Evolutionary conservation across 768 basidiomycete species (phyloP), one percentile per base, ranked within the genome.

Genomic region (Hydnum rufescens): DNA sequence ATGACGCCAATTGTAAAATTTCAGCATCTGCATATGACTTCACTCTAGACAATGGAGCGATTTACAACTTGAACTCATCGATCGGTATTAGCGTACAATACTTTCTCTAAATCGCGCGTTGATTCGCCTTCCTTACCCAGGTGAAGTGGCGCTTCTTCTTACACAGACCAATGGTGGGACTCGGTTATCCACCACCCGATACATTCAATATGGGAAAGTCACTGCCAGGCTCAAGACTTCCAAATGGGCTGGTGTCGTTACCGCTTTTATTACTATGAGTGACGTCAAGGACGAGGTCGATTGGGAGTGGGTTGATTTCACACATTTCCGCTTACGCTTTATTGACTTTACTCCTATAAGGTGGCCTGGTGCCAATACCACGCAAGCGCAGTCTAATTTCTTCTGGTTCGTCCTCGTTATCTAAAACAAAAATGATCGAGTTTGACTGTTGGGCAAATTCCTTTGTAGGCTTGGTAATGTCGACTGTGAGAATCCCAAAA

Each of bases 381-480:
- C 73, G 1, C 60, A 77, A 52, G 86, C 70, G 5, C 87, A 92
- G 65, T 78, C 76, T 34, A 89, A 89, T 61, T 80, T 68, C 59
- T 86, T 83, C 67, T 86, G 81, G 81, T 75, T 82, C 61, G 79
- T 79, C 28, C n/a, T n/a, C n/a, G n/a, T n/a, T n/a, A n/a, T n/a
- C n/a, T n/a, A 51, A 70, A 51, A 73, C 44, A 47, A 47, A 26
- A 8, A 47, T 47, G 16, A 16, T 47, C 51, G 76, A 78, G 80
- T 60, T n/a, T n/a, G n/a, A n/a, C n/a, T n/a, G n/a, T n/a, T n/a
- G n/a, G n/a, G n/a, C n/a, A n/a, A n/a, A n/a, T n/a, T n/a, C n/a
- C n/a, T n/a, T 58, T 47, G 79, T 69, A 32, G 42, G 54, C 49
- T 54, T 16, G 51, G 47, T 55, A 43, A 55, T 4, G 51, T 51